Base-by-base conservation (phyloP, 345 rosid species). In the Viola odorata region DNA sequence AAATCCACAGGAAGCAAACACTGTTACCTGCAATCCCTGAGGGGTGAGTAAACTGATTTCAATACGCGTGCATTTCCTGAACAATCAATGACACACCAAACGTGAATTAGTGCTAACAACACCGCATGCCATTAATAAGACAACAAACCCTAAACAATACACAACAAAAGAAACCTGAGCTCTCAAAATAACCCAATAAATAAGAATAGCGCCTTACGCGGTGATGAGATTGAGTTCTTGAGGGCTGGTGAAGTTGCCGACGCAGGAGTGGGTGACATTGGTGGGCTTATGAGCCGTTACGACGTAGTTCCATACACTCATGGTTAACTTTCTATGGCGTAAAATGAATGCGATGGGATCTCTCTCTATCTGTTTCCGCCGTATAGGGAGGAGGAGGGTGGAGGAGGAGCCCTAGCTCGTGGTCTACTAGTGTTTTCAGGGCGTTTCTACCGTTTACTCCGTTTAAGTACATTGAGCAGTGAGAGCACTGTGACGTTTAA, bases 161-260 rank as follows among this genome's bases (percentile, higher is more conserved):
- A 48, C 9, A 49, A 4, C 16, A 16, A 23, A n/a, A 60, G 49
- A 13, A 13, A 12, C 14, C 4, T 50, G 5, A 3, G 32, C 56
- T 7, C 58, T 13, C 8, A 10, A 49, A 10, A 37, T 3, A 39
- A 38, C 9, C 12, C 8, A 50, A 41, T 7, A 6, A 45, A 45
- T 10, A 13, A 6, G 4, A n/a, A 3, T 38, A 11, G 5, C 37
- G 50, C 39, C 13, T 41, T 80, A 92, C 99, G 96, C 96, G 8
- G 82, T 67, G 50, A 94, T 90, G 81, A 94, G 99, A 78, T 94
- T 94, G 69, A 87, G 96, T 62, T 90, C 95, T 42, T 87, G 96
- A 54, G 95, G 86, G 60, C 82, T 64, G 65, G 99, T 94, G 88
- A 94, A 88, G 79, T 90, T 90, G 75, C 97, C 99, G 50, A 90